Evolutionary conservation across 1,284 basidiomycete species (phyloP), one percentile per base, ranked within the genome.

Genomic region (Uromyces viciae-fabae): DNA sequence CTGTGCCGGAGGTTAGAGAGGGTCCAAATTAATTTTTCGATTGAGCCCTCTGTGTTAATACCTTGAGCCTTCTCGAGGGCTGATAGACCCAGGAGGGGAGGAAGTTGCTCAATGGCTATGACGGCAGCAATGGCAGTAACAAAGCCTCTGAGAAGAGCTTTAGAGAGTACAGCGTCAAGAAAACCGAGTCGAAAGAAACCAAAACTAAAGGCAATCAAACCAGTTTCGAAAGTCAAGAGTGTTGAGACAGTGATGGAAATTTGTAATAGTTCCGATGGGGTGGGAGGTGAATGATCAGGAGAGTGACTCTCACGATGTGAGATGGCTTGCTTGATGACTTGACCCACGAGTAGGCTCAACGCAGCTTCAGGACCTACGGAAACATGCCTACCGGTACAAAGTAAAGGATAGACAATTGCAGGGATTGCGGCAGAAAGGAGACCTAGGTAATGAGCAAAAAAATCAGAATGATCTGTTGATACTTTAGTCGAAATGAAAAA

Each of bases 121-220:
- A 89, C 87, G 49, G 86, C 36, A 28, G 81, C 84, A 58, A 94
- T 89, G 22, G 92, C 93, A 3, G 91, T 90, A 74, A 94, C 90
- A 86, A 97, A 98, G 7, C 95, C 95, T 52, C 93, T 90, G 52
- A 98, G 88, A 8, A 94, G 87, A 88, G 85, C 5, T 5, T 82
- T 72, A 28, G 82, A 83, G n/a, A 98, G 89, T 2, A 98, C 92
- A 22, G 97, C 95, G 85, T 98, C 95, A 74, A 98, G 90, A 86
- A 98, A 98, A 0, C 95, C 95, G 0, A 98, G 88, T 25, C 94
- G 90, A 84, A 96, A 91, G 82, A 97, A 90, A 7, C 95, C 95
- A 43, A 98, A 89, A 14, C 92, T 85, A 83, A 94, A 94, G 0
- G 93, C 92, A 83, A 98, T 92, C 38, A 95, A 84, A n/a, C 94